Evolutionary conservation across 148 eudicot species (phyloP).

Genomic region (Linanthus parryae): DNA sequence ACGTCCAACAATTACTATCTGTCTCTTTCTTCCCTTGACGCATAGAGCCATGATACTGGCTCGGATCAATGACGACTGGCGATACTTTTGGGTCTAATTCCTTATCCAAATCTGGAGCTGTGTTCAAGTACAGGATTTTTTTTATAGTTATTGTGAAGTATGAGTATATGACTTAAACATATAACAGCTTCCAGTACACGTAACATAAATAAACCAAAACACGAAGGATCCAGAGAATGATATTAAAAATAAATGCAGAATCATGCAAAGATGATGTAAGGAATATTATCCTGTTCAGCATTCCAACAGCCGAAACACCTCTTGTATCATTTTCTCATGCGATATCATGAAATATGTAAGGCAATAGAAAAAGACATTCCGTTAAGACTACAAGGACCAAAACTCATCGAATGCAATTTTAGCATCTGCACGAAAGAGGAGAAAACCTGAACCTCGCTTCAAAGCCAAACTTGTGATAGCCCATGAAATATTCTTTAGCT

Average conservation of each 20-base stretch:
- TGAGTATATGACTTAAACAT: too few relatives aligned
- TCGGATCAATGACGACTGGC: conserved; percentile 44
- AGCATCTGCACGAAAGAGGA: conserved; percentile 2
- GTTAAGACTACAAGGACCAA: neutral
- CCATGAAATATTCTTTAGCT: conserved; percentile 70
- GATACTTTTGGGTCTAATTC: conserved; percentile 47
- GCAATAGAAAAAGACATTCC: neutral
- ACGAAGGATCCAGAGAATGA: too few relatives aligned
- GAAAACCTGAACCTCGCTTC: conserved; percentile 49
- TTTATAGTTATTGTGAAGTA: too few relatives aligned
- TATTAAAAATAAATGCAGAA: too few relatives aligned
- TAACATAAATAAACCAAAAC: too few relatives aligned
- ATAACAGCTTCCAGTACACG: too few relatives aligned
- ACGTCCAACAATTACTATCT: conserved; percentile 82
- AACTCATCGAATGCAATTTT: neutral
- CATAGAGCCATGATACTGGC: conserved; percentile 56
- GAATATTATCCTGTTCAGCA: too few relatives aligned
- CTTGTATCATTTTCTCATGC: too few relatives aligned
- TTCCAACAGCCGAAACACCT: too few relatives aligned
- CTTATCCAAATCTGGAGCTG: conserved; percentile 39
- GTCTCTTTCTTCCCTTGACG: conserved; percentile 61
- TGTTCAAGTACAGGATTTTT: conserved; percentile 13
- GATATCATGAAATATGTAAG: neutral
- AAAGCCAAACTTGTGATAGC: conserved; percentile 55
- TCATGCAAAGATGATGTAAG: too few relatives aligned